Evolutionary conservation across 1,284 basidiomycete species (phyloP).

Genomic region (Naganishia liquefaciens): DNA sequence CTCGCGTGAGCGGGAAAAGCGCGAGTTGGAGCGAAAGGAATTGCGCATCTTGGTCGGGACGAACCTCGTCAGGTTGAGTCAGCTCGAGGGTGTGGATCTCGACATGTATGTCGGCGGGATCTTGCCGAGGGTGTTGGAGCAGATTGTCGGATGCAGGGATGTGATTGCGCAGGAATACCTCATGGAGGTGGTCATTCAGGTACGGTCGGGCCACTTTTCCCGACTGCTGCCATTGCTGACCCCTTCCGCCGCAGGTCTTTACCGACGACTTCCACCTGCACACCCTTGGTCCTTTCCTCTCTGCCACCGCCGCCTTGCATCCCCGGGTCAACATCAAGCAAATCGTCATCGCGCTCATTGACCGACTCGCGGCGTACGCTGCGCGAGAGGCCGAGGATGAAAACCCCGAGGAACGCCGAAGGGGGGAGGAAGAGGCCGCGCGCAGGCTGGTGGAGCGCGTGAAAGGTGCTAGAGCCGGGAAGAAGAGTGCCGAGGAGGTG

Average conservation of each 20-base stretch:
- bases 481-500: background rate
- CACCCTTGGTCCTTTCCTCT: slow-evolving; percentile 85
- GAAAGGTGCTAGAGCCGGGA: slow-evolving; percentile 58
- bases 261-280: slow-evolving; percentile 95
- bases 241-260: slow-evolving; percentile 71
- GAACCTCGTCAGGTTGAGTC: slow-evolving; percentile 87
- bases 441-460: slow-evolving; percentile 80
- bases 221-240: background rate
- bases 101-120: slow-evolving; percentile 82
- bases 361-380: slow-evolving; percentile 89
- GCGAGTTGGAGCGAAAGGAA: slow-evolving; percentile 89
- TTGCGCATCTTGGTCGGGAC: slow-evolving; percentile 91
- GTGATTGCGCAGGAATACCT: slow-evolving; percentile 96
- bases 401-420: slow-evolving; percentile 84
- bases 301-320: slow-evolving; percentile 88
- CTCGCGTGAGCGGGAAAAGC: slow-evolving; percentile 89
- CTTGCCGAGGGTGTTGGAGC: slow-evolving; percentile 85
- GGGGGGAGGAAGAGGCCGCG: slow-evolving; percentile 86
- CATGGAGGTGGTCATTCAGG: slow-evolving; percentile 98
- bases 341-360: slow-evolving; percentile 93
- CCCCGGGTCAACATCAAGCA: slow-evolving; percentile 95
- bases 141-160: slow-evolving; percentile 94
- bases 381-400: slow-evolving; percentile 91
- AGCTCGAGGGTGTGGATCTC: slow-evolving; percentile 89
- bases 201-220: slow-evolving; percentile 45